These are phyloP conservation scores for Corymbia calophylla DNA, from an alignment of 441 rosid species.

Conservation along the genomic window DNA sequence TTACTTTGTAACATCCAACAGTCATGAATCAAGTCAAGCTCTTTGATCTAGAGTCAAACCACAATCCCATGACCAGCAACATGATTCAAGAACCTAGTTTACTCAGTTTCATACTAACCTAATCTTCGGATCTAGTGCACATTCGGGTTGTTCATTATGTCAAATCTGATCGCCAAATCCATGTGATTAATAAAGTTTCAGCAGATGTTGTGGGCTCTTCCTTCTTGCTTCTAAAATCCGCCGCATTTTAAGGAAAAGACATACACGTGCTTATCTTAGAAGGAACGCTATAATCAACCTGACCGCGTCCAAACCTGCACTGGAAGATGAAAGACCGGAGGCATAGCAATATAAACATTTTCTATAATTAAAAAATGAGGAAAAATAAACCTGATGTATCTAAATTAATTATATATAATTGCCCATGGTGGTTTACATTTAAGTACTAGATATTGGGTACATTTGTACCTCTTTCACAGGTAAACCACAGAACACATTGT, in stretches of 20 bases:
- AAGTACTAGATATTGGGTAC: neutral
- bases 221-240: neutral
- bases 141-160: neutral
- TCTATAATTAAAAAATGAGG: neutral
- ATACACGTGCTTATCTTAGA: neutral
- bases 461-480: neutral
- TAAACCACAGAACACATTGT: neutral
- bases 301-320: neutral
- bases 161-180: neutral
- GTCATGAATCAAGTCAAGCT: neutral
- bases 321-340: neutral
- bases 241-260: neutral
- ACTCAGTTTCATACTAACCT: neutral
- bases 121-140: neutral
- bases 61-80: neutral
- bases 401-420: neutral
- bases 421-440: neutral
- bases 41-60: neutral
- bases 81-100: neutral
- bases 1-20: neutral
- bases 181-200: neutral
- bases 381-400: neutral
- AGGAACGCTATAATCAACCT: neutral
- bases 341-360: neutral
- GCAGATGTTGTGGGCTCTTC: neutral